Percentiles rank a stretch among this genome's conserved stretches.
Evolutionary conservation across 352 stramenopile species (phyloP).

Genomic region (Phytophthora foliorum): DNA sequence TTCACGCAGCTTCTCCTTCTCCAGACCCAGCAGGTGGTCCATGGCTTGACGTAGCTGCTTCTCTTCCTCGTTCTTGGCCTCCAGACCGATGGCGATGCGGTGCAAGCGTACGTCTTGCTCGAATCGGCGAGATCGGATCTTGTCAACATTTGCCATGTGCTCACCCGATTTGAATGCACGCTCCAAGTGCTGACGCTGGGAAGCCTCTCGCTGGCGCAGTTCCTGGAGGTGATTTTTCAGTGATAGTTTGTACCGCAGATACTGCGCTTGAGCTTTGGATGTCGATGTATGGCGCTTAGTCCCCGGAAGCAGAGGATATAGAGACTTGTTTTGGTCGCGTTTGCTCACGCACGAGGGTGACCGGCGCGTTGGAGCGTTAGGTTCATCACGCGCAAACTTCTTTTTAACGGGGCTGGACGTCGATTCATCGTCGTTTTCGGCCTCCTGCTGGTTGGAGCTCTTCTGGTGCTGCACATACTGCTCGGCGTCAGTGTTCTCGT

Average conservation of each 20-base stretch:
- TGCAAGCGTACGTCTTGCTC: constrained; percentile 77
- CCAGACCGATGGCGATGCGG: constrained; percentile 66
- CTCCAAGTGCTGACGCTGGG: constrained; percentile 69
- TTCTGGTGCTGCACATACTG: constrained; percentile 5
- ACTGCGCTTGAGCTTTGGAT: constrained; percentile 56
- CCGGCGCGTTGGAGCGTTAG: constrained; percentile 22
- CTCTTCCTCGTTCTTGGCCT: constrained; percentile 73
- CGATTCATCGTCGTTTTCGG: constrained; percentile 27
- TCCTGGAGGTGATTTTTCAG: constrained; percentile 77
- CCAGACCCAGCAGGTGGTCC: constrained; percentile 65
- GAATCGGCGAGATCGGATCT: constrained; percentile 72
- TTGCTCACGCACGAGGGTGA: constrained; percentile 5
- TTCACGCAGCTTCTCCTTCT: constrained; percentile 76
- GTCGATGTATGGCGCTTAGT: constrained; percentile 28
- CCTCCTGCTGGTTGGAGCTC: constrained; percentile 42
- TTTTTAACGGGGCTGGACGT: constrained; percentile 47
- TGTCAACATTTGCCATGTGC: constrained; percentile 74
- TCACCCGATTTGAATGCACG: constrained; percentile 68
- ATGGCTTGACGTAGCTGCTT: constrained; percentile 76
- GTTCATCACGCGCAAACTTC: constrained; percentile 37
- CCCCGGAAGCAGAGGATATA: constrained; percentile 59
- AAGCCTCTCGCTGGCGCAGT: constrained; percentile 67
- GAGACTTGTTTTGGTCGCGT: constrained; percentile 19
- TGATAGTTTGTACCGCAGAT: constrained; percentile 75
- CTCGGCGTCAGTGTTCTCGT: constrained; percentile 9